Conservation (phyloP, 257 asterid species). For the Nicotiana knightiana region DNA sequence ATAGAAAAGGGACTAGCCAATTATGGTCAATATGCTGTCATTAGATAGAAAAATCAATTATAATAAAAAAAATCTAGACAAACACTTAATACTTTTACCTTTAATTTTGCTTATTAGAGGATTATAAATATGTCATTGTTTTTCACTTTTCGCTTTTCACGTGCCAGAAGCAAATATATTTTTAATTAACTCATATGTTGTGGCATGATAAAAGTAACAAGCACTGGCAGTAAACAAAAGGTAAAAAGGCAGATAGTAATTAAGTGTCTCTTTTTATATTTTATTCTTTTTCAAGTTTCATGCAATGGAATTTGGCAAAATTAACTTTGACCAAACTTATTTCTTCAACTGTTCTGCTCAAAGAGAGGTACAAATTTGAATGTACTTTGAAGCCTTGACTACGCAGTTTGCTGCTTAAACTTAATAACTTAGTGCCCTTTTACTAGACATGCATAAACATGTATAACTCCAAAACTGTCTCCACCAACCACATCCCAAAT, state of each 20-base stretch:
- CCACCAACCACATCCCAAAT: background rate
- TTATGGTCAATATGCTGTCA: too few species aligned
- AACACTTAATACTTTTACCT: background rate
- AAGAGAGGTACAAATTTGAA: background rate
- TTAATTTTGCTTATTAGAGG: background rate
- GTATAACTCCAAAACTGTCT: background rate
- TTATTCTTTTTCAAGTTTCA: background rate
- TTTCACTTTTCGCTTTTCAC: background rate
- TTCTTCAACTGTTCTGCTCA: background rate
- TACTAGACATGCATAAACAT: background rate
- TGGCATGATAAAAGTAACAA: background rate
- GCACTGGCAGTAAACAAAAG: too few species aligned
- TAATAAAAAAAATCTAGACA: too few species aligned
- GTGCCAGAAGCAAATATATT: background rate
- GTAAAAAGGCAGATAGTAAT: too few species aligned
- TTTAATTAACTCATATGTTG: background rate
- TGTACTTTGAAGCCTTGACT: background rate
- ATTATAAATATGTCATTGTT: background rate
- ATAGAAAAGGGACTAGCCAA: too few species aligned
- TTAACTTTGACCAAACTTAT: background rate
- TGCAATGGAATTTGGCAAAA: background rate
- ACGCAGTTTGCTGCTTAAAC: background rate
- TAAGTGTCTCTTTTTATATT: background rate
- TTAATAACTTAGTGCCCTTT: background rate
- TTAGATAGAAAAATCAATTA: too few species aligned